Percentiles rank a stretch among this genome's conserved stretches.
Conservation (phyloP, 2,329 filamentous ascomycete genomes). For the Didymosphaeria variabile region DNA sequence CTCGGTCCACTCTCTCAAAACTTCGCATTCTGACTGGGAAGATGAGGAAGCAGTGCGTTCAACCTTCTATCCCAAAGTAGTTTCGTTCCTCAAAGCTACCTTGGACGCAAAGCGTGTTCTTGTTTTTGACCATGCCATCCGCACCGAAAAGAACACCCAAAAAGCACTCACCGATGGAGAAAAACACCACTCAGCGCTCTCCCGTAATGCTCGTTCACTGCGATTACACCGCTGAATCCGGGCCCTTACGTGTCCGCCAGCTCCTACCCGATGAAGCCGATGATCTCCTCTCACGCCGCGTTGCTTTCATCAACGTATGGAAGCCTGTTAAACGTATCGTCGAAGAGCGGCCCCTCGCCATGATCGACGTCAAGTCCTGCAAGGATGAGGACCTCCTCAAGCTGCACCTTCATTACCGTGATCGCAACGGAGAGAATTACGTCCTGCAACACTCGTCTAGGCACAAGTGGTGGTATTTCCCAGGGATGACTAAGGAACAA, state of each 20-base stretch:
- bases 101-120: conserved; percentile 56
- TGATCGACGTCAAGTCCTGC: conserved; percentile 52
- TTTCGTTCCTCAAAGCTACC: conserved; percentile 57
- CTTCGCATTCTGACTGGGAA: conserved; percentile 50
- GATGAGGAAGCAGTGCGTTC: conserved; percentile 53
- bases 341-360: conserved; percentile 53
- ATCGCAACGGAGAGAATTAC: conserved; percentile 54
- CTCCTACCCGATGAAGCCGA: conserved; percentile 57
- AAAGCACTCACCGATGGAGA: conserved; percentile 49
- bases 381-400: conserved; percentile 53
- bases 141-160: conserved; percentile 45
- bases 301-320: conserved; percentile 63
- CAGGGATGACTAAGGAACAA: conserved; percentile 49
- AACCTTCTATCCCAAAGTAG: conserved; percentile 58
- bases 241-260: conserved; percentile 53
- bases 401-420: conserved; percentile 50
- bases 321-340: conserved; percentile 54
- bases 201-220: conserved; percentile 63
- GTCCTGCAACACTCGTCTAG: conserved; percentile 45
- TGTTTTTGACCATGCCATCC: conserved; percentile 62
- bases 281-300: conserved; percentile 54
- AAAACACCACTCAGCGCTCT: conserved; percentile 49
- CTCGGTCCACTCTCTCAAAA: conserved; percentile 53
- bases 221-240: conserved; percentile 59
- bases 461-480: conserved; percentile 55